These are phyloP conservation scores for Keithomyces neogunnii DNA, from an alignment of 2,329 filamentous ascomycete species.

Conservation along the genomic window DNA sequence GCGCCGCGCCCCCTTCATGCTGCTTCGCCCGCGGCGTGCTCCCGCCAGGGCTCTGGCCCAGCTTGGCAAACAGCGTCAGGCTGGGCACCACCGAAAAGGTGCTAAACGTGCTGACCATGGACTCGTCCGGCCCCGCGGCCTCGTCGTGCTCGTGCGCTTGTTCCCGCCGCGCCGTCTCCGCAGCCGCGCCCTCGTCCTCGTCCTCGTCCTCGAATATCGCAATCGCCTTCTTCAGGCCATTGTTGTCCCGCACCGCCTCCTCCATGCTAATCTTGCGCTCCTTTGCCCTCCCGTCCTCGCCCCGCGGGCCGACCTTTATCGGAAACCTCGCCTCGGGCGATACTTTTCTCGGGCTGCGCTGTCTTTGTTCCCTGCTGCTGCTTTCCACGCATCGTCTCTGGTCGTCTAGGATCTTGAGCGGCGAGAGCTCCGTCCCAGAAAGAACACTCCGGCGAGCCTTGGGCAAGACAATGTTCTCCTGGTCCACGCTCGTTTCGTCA, in stretches of 20 bases:
- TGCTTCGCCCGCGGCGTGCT: conserved; percentile 29
- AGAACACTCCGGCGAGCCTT: conserved; percentile 46
- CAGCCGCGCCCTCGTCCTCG: conserved; percentile 15
- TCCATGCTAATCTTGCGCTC: conserved; percentile 40
- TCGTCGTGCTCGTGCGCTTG: conserved; percentile 25
- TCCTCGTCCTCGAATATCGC: conserved; percentile 53
- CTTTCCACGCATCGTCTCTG: conserved; percentile 15
- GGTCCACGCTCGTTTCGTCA: conserved; percentile 25
- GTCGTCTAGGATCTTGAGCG: conserved; percentile 45
- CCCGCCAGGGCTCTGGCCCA: conserved; percentile 54
- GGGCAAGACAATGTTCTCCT: conserved; percentile 39
- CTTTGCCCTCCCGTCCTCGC: conserved; percentile 12
- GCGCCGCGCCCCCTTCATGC: conserved; percentile 20
- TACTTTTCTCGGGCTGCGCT: conserved; percentile 36
- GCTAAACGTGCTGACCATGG: conserved; percentile 75
- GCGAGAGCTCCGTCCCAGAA: conserved; percentile 48
- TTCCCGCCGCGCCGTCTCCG: conserved; percentile 18
- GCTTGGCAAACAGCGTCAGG: conserved; percentile 71
- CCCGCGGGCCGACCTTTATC: conserved; percentile 40
- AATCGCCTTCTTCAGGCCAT: conserved; percentile 49
- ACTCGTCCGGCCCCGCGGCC: conserved; percentile 55
- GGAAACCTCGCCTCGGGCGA: conserved; percentile 52
- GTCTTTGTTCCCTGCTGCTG: conserved; percentile 11
- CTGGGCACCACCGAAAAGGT: conserved; percentile 84
- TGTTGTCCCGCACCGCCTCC: conserved; percentile 45